These are phyloP conservation scores for Hemileccinum impolitum DNA, from an alignment of 768 basidiomycete species.

Conservation along the genomic window DNA sequence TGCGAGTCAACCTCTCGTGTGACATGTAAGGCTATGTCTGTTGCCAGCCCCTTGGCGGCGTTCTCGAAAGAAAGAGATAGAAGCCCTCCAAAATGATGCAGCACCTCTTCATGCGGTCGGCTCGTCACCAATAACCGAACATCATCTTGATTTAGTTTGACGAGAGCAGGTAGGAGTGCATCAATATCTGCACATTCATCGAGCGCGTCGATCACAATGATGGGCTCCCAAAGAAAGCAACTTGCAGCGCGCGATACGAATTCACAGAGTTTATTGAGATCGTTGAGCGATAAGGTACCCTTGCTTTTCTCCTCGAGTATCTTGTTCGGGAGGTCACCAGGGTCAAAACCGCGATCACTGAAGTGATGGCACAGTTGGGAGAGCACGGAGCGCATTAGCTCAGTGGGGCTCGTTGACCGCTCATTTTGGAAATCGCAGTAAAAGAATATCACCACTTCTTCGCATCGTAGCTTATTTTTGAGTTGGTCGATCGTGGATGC, in stretches of 20 bases:
- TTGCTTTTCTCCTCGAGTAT: neutral
- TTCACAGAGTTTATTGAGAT: neutral
- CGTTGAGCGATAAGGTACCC: neutral
- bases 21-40: neutral
- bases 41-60: neutral
- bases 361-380: neutral
- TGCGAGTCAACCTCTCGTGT: neutral
- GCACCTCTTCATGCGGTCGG: neutral
- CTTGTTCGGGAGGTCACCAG: neutral
- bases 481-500: conserved; percentile 1
- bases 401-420: neutral
- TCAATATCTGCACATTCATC: conserved; percentile 5
- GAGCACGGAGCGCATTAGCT: conserved; percentile 3
- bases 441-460: neutral
- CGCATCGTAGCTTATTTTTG: neutral
- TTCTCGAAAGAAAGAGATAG: neutral
- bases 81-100: neutral
- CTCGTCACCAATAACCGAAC: neutral
- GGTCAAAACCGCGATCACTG: neutral
- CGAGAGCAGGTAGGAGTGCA: neutral
- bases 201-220: conserved; percentile 9
- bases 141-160: neutral
- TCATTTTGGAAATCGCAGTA: conserved; percentile 5
- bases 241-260: neutral
- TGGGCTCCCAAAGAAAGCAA: neutral